Conservation (phyloP, 1,284 basidiomycete species). For the Tilletiaria anomala region DNA sequence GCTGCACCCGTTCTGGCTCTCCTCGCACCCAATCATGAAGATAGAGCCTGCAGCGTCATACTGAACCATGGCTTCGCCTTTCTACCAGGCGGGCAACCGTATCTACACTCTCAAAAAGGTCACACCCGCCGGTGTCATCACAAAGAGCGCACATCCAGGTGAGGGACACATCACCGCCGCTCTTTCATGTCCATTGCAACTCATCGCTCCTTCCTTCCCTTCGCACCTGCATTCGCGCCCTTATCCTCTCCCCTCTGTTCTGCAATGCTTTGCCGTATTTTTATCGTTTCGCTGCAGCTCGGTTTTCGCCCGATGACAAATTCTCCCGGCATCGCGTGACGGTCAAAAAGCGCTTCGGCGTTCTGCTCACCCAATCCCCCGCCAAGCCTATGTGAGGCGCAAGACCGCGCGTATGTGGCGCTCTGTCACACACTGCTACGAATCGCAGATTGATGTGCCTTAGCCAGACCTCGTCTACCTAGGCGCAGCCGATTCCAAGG, state of each 20-base stretch:
- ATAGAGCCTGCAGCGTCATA: neutral
- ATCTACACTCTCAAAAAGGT: conserved; percentile 38
- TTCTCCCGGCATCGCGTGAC: conserved; percentile 37
- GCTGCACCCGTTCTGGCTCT: neutral
- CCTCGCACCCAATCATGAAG: neutral
- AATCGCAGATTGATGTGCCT: too few relatives aligned
- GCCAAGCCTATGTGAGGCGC: too few relatives aligned
- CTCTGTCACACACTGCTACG: too few relatives aligned
- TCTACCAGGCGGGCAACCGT: conserved; percentile 33
- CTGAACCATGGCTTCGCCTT: neutral
- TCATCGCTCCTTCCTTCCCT: neutral
- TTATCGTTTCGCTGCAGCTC: conserved; percentile 8
- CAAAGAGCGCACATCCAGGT: conserved; percentile 34
- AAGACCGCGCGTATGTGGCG: too few relatives aligned
- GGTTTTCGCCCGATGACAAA: conserved; percentile 40
- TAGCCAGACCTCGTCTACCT: too few relatives aligned
- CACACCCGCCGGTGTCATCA: conserved; percentile 25
- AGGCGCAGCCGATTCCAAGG: too few relatives aligned
- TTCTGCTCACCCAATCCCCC: conserved; percentile 34
- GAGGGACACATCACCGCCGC: too few relatives aligned
- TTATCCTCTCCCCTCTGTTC: neutral
- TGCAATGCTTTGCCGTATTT: neutral
- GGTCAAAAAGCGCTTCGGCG: conserved; percentile 36
- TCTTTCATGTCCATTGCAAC: too few relatives aligned
- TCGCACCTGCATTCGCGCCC: neutral